phyloP scores from a whole-genome alignment of 805 yeast genomes.

The Jamesozyma hellenica region DNA sequence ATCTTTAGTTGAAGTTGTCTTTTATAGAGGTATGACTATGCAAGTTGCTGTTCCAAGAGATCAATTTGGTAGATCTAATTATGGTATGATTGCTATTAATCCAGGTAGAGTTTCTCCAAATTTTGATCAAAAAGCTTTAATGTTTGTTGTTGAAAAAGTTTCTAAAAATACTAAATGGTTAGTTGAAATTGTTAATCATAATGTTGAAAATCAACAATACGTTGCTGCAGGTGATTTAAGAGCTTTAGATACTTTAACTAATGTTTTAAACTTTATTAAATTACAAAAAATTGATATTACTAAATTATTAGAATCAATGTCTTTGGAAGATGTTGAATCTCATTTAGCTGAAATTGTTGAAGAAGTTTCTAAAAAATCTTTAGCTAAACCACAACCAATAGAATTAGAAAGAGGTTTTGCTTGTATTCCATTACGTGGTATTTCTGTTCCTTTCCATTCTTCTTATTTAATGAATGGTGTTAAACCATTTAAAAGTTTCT shows the following conservation, averaged over 20 bases:
- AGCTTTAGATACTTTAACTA: constrained; percentile 84
- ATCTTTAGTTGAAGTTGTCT: constrained; percentile 91
- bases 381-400: constrained; percentile 91
- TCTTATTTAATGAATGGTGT: constrained; percentile 98
- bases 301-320: constrained; percentile 70
- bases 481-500: constrained; percentile 96
- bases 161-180: constrained; percentile 81
- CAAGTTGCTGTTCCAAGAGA: constrained; percentile 99
- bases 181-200: constrained; percentile 94
- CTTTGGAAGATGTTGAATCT: constrained; percentile 78
- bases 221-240: constrained; percentile 98
- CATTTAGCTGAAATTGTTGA: constrained; percentile 80
- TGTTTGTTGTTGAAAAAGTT: constrained; percentile 88
- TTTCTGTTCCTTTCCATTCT: constrained; percentile 99
- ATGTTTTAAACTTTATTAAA: constrained; percentile 87
- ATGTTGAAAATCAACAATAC: constrained; percentile 96
- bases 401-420: constrained; percentile 97
- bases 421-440: constrained; percentile 95
- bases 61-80: constrained; percentile 87
- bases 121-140: constrained; percentile 85
- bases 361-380: constrained; percentile 73
- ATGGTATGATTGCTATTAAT: constrained; percentile 98
- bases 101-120: constrained; percentile 87
- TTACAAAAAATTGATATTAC: constrained; percentile 88
- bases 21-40: constrained; percentile 99